Evolutionary conservation across 192 early-diverging fungal genomes (phyloP), one percentile per base, ranked within the genome.

Genomic region (Irineochytrium annulatum): DNA sequence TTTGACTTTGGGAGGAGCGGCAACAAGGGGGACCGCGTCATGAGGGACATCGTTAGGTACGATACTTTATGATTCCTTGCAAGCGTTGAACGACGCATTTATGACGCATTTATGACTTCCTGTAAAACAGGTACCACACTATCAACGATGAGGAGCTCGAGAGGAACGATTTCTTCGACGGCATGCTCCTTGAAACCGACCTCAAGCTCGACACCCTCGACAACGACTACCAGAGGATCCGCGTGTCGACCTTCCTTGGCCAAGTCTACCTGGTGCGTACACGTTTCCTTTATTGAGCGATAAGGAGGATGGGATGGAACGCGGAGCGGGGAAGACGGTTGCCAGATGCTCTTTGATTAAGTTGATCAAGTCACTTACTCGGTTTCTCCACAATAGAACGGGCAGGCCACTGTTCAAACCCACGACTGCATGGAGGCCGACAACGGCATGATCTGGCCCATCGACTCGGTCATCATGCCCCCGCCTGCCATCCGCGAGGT

Each of bases 61-160:
- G n/a, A n/a, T n/a, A n/a, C n/a, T n/a, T n/a, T n/a, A n/a, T n/a
- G n/a, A n/a, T n/a, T n/a, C n/a, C n/a, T n/a, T n/a, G n/a, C n/a
- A n/a, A n/a, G n/a, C n/a, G n/a, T n/a, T n/a, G n/a, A n/a, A n/a
- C n/a, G n/a, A n/a, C n/a, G n/a, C n/a, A n/a, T n/a, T n/a, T n/a
- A n/a, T n/a, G n/a, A n/a, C n/a, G n/a, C n/a, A n/a, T n/a, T n/a
- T n/a, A n/a, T n/a, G n/a, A n/a, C n/a, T n/a, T n/a, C n/a, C n/a
- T n/a, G n/a, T n/a, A n/a, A n/a, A n/a, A n/a, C 3, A 51, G 51
- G 17, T 70, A 70, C 48, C 71, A 72, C 67, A 59, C 70, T 28
- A 44, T 45, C 45, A 61, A 30, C 44, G 67, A 73, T 37, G 8
- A 57, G 19, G 55, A 66, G 31, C n/a, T 73, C 30, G 27, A 22